phyloP scores from a whole-genome alignment of 1,284 basidiomycete species.

The Tetrapyrgos nigripes region DNA sequence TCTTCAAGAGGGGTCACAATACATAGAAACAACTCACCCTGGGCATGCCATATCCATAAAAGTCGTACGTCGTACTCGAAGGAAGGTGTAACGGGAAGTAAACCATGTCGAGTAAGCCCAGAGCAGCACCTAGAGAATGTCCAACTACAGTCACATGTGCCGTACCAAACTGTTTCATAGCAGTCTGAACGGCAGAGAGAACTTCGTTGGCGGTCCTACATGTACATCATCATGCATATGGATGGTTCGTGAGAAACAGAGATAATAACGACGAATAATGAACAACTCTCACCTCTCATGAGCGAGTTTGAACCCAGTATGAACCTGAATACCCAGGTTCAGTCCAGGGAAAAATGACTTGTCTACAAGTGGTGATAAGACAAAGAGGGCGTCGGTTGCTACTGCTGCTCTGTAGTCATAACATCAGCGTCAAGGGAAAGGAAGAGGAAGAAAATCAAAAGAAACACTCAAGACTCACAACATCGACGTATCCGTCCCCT shows the following conservation, averaged over 20 bases:
- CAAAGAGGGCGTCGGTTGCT: neutral
- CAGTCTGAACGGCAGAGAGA: slow-evolving; percentile 52
- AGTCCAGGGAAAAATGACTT: neutral
- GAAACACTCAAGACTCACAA: neutral
- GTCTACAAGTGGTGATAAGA: neutral
- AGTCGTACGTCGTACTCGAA: slow-evolving; percentile 32
- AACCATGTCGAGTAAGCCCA: slow-evolving; percentile 52
- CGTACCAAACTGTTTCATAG: slow-evolving; percentile 45
- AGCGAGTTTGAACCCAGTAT: neutral
- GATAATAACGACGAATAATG: neutral
- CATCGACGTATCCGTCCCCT: slow-evolving; percentile 9
- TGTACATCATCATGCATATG: neutral
- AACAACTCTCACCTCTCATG: neutral
- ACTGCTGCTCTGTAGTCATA: neutral
- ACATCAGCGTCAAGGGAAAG: slow-evolving; percentile 2
- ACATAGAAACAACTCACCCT: slow-evolving; percentile 39
- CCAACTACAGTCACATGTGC: slow-evolving; percentile 57
- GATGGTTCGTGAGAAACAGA: neutral
- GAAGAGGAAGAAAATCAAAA: neutral
- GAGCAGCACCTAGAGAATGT: slow-evolving; percentile 63
- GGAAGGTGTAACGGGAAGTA: slow-evolving; percentile 41
- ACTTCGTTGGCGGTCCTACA: slow-evolving; percentile 53
- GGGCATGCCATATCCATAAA: slow-evolving; percentile 60
- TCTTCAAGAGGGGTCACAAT: neutral
- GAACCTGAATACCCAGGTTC: neutral